Conservation (phyloP, 2,329 filamentous ascomycete species). For the Fusarium albosuccineum region DNA sequence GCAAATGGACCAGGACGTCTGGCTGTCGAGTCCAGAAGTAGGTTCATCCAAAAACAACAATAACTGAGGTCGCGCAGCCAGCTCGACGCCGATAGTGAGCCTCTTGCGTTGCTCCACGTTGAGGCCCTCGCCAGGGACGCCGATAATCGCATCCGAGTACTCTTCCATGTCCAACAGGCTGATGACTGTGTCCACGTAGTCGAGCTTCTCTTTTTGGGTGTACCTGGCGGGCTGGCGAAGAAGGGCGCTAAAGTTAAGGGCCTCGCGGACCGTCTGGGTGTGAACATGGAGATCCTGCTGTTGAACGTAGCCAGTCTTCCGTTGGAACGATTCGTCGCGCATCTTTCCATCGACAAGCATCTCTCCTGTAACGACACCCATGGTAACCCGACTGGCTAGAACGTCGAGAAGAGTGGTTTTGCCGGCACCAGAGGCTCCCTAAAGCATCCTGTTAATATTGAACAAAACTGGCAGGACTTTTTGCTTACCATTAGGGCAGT, state of each 20-base stretch:
- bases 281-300: constrained; percentile 88
- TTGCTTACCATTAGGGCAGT: constrained; percentile 74
- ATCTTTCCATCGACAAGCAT: constrained; percentile 74
- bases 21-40: constrained; percentile 69
- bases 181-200: constrained; percentile 83
- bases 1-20: constrained; percentile 71
- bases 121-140: constrained; percentile 68
- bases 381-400: constrained; percentile 83
- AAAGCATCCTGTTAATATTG: constrained; percentile 84
- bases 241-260: constrained; percentile 82
- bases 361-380: constrained; percentile 85
- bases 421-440: constrained; percentile 80
- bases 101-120: constrained; percentile 71
- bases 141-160: constrained; percentile 73
- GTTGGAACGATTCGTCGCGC: constrained; percentile 83
- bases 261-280: constrained; percentile 86
- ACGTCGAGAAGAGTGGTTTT: constrained; percentile 90
- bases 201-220: constrained; percentile 78
- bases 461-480: constrained; percentile 82
- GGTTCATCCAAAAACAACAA: constrained; percentile 72
- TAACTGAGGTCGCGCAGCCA: constrained; percentile 65
- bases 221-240: constrained; percentile 81
- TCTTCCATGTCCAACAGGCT: constrained; percentile 72
- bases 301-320: constrained; percentile 88
- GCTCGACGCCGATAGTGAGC: constrained; percentile 68